These are phyloP conservation scores for Eucalyptus urophylla DNA, from an alignment of 345 rosid species.

Conservation along the genomic window DNA sequence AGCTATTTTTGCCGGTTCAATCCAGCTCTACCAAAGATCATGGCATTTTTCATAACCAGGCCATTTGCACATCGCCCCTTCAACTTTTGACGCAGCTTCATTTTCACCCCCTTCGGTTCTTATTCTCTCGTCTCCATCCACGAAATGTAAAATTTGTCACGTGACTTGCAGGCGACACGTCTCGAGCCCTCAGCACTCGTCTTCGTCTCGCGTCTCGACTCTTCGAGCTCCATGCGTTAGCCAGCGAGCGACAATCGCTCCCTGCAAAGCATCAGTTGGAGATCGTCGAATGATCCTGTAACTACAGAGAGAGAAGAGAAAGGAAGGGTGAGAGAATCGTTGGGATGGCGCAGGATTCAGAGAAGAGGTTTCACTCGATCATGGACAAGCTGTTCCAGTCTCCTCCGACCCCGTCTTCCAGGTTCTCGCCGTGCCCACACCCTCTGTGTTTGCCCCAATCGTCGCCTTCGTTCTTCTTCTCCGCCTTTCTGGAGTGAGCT, in stretches of 20 bases:
- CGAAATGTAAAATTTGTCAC: not conserved
- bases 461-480: not conserved
- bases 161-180: not conserved
- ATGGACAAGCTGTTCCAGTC: conserved; percentile 76
- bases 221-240: not conserved
- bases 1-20: not conserved
- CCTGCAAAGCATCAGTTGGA: not conserved
- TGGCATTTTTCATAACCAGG: not conserved
- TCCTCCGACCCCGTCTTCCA: conserved; percentile 30
- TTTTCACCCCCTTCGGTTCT: not conserved
- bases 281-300: not conserved
- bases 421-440: conserved; percentile 8
- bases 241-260: not conserved
- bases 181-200: not conserved
- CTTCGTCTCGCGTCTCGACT: not conserved
- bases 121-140: not conserved
- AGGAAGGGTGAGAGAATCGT: not conserved
- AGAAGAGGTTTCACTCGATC: conserved; percentile 75
- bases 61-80: not conserved
- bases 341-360: conserved; percentile 54
- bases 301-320: not conserved
- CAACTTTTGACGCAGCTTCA: not conserved
- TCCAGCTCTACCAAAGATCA: not conserved
- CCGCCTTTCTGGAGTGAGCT: not conserved
- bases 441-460: not conserved